These are phyloP conservation scores for Starmerella khaoyaiensis DNA, from an alignment of 805 yeast species.

Conservation along the genomic window DNA sequence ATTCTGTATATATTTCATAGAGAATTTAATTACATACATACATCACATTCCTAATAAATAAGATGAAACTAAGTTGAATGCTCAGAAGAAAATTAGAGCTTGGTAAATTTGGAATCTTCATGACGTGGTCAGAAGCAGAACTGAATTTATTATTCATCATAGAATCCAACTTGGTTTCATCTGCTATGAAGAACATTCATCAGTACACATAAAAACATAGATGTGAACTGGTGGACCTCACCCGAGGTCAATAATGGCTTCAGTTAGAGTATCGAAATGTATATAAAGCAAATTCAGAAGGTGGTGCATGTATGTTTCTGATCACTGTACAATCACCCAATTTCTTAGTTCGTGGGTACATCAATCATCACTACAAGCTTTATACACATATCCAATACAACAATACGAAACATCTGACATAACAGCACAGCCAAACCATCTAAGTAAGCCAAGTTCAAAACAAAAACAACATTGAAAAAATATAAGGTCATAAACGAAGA, in stretches of 20 bases:
- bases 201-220: not conserved
- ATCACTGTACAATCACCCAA: constrained; percentile 19
- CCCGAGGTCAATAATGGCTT: constrained; percentile 7
- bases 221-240: constrained; percentile 6
- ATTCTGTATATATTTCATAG: too few species aligned
- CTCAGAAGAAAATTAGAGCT: constrained; percentile 23
- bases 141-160: constrained; percentile 24
- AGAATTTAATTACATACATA: too few species aligned
- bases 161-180: not conserved
- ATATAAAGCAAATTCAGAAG: constrained; percentile 19
- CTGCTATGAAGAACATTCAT: not conserved
- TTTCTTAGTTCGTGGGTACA: constrained; percentile 18
- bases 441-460: constrained; percentile 3
- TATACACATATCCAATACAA: too few species aligned
- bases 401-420: not conserved
- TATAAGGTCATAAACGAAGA: constrained; percentile 25
- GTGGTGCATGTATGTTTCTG: constrained; percentile 25
- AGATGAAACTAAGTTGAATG: too few species aligned
- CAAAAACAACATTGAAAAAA: not conserved
- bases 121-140: constrained; percentile 26
- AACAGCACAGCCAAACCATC: constrained; percentile 8
- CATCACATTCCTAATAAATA: too few species aligned
- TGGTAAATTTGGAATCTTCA: constrained; percentile 23
- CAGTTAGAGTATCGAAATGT: not conserved
- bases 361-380: constrained; percentile 15